Percentiles rank a stretch among this genome's conserved stretches.
Evolutionary conservation across 177 flowering plant species (phyloP).

Genomic region (Vitis hybrid): DNA sequence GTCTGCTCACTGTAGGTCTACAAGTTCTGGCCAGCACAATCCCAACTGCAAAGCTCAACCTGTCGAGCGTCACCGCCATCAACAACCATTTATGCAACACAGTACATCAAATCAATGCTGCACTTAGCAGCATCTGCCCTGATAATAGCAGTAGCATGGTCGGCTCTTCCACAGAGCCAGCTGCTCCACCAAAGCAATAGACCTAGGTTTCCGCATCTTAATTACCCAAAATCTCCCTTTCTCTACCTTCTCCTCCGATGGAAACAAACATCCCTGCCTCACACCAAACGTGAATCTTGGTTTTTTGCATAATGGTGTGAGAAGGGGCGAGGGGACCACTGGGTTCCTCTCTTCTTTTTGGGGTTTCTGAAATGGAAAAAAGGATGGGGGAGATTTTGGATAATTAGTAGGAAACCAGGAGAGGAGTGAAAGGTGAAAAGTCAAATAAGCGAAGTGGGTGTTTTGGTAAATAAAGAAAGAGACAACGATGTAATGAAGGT

Average conservation of each 20-base stretch:
- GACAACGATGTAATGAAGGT: background rate
- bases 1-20: slow-evolving; percentile 77
- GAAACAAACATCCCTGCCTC: too few relatives aligned
- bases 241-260: background rate
- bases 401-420: slow-evolving; percentile 6
- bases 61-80: slow-evolving; percentile 66
- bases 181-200: slow-evolving; percentile 18
- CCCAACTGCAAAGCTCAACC: slow-evolving; percentile 71
- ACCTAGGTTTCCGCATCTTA: background rate
- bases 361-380: background rate
- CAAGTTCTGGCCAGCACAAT: slow-evolving; percentile 78
- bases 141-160: slow-evolving; percentile 15
- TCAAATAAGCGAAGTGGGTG: background rate
- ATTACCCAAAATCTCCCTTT: slow-evolving; percentile 23
- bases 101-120: slow-evolving; percentile 64
- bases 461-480: background rate
- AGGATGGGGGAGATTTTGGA: slow-evolving; percentile 23
- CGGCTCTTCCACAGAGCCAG: slow-evolving; percentile 23
- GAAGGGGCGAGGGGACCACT: background rate
- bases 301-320: background rate
- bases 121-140: slow-evolving; percentile 32
- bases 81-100: slow-evolving; percentile 71
- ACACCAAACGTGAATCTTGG: background rate
- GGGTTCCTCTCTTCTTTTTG: background rate
- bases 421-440: background rate